A percentile compares a stretch with the other conserved stretches of the same genome.
Evolutionary conservation across 352 stramenopile genomes (phyloP).

Genomic region (Globisporangium mamillatum): DNA sequence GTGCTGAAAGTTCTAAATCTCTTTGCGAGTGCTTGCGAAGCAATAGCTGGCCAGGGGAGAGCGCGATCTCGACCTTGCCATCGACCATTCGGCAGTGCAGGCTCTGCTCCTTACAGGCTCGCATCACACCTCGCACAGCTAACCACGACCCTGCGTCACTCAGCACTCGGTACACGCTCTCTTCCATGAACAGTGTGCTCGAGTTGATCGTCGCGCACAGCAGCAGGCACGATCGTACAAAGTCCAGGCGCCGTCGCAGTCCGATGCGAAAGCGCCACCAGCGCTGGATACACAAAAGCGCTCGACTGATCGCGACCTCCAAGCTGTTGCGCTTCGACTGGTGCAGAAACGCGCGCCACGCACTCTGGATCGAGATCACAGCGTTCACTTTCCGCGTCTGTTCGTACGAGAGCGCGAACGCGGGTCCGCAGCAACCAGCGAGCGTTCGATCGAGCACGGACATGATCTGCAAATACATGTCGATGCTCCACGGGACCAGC

Average conservation of each 20-base stretch:
- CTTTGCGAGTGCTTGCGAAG: slow-evolving; percentile 23
- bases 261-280: slow-evolving; percentile 66
- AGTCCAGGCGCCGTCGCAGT: slow-evolving; percentile 41
- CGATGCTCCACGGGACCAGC: slow-evolving; percentile 72
- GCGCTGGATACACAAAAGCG: slow-evolving; percentile 57
- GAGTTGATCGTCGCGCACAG: slow-evolving; percentile 57
- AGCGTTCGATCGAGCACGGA: slow-evolving; percentile 29
- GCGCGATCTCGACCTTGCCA: slow-evolving; percentile 39
- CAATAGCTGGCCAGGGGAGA: slow-evolving; percentile 40
- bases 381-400: slow-evolving; percentile 43
- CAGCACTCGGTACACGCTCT: slow-evolving; percentile 41
- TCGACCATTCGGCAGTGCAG: slow-evolving; percentile 46
- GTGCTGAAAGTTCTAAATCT: neutral
- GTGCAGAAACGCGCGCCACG: slow-evolving; percentile 40
- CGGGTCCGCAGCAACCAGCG: slow-evolving; percentile 13
- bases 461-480: slow-evolving; percentile 75
- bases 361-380: slow-evolving; percentile 47
- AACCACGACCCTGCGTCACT: slow-evolving; percentile 32
- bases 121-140: slow-evolving; percentile 24
- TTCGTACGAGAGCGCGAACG: slow-evolving; percentile 59
- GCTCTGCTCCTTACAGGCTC: slow-evolving; percentile 44
- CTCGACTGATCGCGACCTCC: slow-evolving; percentile 51
- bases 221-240: slow-evolving; percentile 47
- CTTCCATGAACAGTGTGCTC: slow-evolving; percentile 67
- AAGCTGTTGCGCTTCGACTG: slow-evolving; percentile 43